phyloP scores from a whole-genome alignment of 805 yeast species.

The Starmerella bombi region DNA sequence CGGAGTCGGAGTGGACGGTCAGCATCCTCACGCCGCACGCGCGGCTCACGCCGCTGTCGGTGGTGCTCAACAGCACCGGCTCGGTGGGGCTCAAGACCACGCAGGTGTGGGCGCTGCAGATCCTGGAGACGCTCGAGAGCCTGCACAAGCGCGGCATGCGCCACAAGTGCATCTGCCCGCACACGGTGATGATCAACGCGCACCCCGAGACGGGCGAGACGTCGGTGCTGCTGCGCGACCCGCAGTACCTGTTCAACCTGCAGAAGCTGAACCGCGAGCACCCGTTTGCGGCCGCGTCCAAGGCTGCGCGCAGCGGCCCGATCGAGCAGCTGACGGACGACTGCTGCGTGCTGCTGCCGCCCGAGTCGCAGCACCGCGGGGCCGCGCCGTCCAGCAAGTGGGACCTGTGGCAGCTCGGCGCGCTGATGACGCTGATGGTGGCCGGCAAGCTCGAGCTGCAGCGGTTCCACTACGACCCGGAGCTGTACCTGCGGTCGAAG shows the following conservation, averaged over 20 bases:
- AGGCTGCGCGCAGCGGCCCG: not conserved
- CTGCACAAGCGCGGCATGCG: constrained; percentile 74
- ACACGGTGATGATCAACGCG: constrained; percentile 42
- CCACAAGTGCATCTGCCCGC: constrained; percentile 55
- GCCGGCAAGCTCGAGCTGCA: constrained; percentile 40
- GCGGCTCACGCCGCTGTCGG: constrained; percentile 45
- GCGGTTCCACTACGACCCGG: constrained; percentile 45
- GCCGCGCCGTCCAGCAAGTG: constrained; percentile 46
- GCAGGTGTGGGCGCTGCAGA: constrained; percentile 75
- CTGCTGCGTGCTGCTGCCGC: constrained; percentile 53
- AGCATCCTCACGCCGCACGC: constrained; percentile 55
- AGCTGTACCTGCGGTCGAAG: constrained; percentile 41
- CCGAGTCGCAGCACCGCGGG: constrained; percentile 36
- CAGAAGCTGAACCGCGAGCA: constrained; percentile 26
- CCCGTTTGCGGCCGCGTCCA: constrained; percentile 18
- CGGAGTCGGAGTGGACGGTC: constrained; percentile 43
- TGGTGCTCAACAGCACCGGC: constrained; percentile 53
- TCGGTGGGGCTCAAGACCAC: constrained; percentile 61
- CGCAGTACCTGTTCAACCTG: constrained; percentile 22
- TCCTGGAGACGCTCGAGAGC: constrained; percentile 72
- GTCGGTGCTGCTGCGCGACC: constrained; percentile 21
- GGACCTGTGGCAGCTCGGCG: constrained; percentile 90
- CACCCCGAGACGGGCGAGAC: constrained; percentile 41
- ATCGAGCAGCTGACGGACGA: constrained; percentile 1
- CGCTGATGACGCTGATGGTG: constrained; percentile 52